phyloP scores from a whole-genome alignment of 2,329 filamentous ascomycete genomes.

The Trichophyton schoenleinii region DNA sequence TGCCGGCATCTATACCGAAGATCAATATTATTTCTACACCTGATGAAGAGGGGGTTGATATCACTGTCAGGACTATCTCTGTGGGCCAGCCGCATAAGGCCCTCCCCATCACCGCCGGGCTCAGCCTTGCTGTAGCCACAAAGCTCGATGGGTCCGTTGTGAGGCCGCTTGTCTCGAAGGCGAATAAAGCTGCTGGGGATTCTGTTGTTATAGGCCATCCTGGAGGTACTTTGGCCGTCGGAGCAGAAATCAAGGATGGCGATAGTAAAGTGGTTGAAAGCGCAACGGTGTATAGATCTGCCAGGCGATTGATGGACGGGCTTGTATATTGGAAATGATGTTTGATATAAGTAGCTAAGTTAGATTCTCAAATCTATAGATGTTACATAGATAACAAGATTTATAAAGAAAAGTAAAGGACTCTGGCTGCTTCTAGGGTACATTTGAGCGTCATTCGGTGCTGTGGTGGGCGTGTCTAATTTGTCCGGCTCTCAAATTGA shows the following conservation, averaged over 20 bases:
- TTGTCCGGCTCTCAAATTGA: too few species aligned
- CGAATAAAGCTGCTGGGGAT: neutral
- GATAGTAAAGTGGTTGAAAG: conserved; percentile 25
- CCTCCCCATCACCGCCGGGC: conserved; percentile 43
- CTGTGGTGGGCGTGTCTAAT: too few species aligned
- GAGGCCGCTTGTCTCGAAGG: conserved; percentile 16
- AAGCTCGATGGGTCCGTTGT: conserved; percentile 34
- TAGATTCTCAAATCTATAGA: too few species aligned
- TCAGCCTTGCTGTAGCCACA: conserved; percentile 39
- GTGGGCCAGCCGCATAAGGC: conserved; percentile 47
- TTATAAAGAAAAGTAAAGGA: too few species aligned
- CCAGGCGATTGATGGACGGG: conserved; percentile 38
- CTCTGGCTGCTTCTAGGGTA: too few species aligned
- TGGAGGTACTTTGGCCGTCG: conserved; percentile 35
- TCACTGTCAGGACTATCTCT: conserved; percentile 40
- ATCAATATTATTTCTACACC: conserved; percentile 44
- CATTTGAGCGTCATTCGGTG: too few species aligned
- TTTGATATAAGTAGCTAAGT: too few species aligned
- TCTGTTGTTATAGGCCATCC: conserved; percentile 35
- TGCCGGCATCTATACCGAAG: conserved; percentile 50
- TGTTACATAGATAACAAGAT: too few species aligned
- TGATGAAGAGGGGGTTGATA: conserved; percentile 20
- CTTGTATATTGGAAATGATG: conserved; percentile 29
- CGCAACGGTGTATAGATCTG: conserved; percentile 38
- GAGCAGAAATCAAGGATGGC: conserved; percentile 23